Base-by-base conservation (phyloP, 2,329 filamentous ascomycete genomes). In the Cercospora janseana region DNA sequence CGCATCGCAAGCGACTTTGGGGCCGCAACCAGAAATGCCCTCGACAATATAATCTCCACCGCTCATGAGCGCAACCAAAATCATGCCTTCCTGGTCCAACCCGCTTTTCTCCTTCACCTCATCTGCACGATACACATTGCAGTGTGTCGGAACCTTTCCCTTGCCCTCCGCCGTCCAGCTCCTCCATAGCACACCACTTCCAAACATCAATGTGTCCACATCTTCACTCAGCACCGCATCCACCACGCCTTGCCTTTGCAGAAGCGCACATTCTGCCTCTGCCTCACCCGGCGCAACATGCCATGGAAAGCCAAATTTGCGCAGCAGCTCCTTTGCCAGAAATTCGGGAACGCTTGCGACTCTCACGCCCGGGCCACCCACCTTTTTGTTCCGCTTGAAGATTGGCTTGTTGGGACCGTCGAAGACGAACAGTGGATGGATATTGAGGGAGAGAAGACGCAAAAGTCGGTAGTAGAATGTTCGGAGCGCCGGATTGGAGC, bases 161-260 rank as follows among this genome's bases (percentile, higher is more conserved):
- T 76, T 73, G 35, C 76, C 78, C 64, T 94, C 88, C 3, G 87
- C 79, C 0, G 87, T 87, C 84, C 88, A 96, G 62, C 89, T 92
- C 43, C 52, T 48, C 46, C 58, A 32, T 2, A 55, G 51, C 6
- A 55, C 55, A 1, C 51, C 52, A 37, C 46, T 52, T 13, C 58
- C 58, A 54, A 60, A 60, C 58, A 60, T 60, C 20, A 60, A 44
- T 1, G 58, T 93, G 66, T 98, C 93, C 34, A 96, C 90, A 74
- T 98, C 93, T 67, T 98, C 91, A 67, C 88, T 96, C 61, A 98
- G 76, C 1, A 97, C 93, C 0, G 88, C 92, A 68, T 98, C 93
- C 1, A 95, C 91, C 6, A 95, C 75, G 0, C 89, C 90, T 37
- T 85, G 79, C 52, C 79, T 78, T 64, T 98, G 91, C 3, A 98